Base-by-base conservation (phyloP, 2,329 filamentous ascomycete genomes). In the Hymenoscyphus linearis region DNA sequence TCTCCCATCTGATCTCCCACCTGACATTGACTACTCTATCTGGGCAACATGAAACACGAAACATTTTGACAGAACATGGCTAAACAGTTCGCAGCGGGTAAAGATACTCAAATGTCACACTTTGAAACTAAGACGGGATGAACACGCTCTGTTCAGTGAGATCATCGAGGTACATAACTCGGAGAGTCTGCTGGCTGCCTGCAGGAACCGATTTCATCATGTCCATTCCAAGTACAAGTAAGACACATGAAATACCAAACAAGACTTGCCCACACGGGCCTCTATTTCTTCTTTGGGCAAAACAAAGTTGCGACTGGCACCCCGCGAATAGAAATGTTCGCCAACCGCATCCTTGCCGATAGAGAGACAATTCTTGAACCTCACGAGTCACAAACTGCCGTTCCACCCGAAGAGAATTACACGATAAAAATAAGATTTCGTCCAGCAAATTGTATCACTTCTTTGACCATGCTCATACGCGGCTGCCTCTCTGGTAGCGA, bases 1-100 rank as follows among this genome's bases (percentile, higher is more conserved):
- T 52, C 55, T 31, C 22, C 59, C 37, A 60, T 36, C 4, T 59
- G 60, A 56, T 52, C 55, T 31, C 22, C 59, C 37, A 60, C 34
- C 4, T 59, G 60, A 56, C 58, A 52, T 47, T 22, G n/a, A 18
- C 18, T 3, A 47, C 12, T 47, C 40, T n/a, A 44, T 18, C 40
- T 18, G n/a, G 40, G 52, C 50, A 26, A 31, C 62, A 65, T 64
- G 66, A 68, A 67, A 67, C 67, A 65, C 57, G 62, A 67, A 65
- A 66, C 57, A 40, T 54, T 58, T 55, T 14, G 50, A 57, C 34
- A 59, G 60, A 64, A 58, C 60, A 36, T 47, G 53, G 52, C 50
- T 47, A 57, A 55, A 44, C 26, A 62, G 60, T 37, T 61, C 61
- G 55, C 55, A 44, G 59, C 61, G 60, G 60, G 62, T 61, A 62